Percentiles rank a stretch among this genome's conserved stretches.
Evolutionary conservation across 345 rosid genomes (phyloP).

Genomic region (Gossypium australe): DNA sequence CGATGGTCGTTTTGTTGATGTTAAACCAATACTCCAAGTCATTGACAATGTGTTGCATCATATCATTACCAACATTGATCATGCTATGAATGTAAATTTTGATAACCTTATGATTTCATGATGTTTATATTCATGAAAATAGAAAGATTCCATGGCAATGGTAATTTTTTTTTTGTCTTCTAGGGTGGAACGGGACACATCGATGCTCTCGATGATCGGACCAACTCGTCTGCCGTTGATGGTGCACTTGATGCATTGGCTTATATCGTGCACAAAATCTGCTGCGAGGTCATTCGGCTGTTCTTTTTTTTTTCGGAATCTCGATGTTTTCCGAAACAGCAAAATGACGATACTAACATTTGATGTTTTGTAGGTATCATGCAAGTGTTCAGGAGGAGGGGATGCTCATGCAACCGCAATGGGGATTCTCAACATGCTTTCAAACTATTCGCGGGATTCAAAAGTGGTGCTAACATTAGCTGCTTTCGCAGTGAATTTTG

Average conservation of each 20-base stretch:
- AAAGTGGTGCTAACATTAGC: constrained; percentile 44
- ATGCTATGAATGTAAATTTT: constrained; percentile 23
- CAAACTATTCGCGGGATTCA: constrained; percentile 43
- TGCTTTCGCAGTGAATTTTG: constrained; percentile 39
- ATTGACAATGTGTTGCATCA: constrained; percentile 30
- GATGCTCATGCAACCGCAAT: constrained; percentile 40
- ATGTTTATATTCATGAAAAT: background rate
- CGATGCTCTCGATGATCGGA: constrained; percentile 18
- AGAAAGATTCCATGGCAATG: background rate
- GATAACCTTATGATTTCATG: background rate
- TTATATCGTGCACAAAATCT: constrained; percentile 25
- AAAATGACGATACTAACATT: too few species aligned
- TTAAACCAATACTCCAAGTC: constrained; percentile 30
- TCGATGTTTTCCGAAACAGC: too few species aligned
- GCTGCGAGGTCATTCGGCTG: constrained; percentile 32
- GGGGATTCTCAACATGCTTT: constrained; percentile 31
- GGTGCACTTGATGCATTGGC: constrained; percentile 27
- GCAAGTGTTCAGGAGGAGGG: constrained; percentile 46
- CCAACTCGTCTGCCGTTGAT: constrained; percentile 5
- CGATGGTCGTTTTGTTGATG: constrained; percentile 38
- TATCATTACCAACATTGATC: constrained; percentile 30
- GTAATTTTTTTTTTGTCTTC: background rate
- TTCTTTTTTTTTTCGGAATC: too few species aligned
- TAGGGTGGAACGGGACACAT: constrained; percentile 22
- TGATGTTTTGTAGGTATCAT: constrained; percentile 23